A percentile compares a stretch with the other conserved stretches of the same genome.
These are phyloP conservation scores for Populus hybrid DNA, from an alignment of 441 rosid genomes.

Conservation along the genomic window DNA sequence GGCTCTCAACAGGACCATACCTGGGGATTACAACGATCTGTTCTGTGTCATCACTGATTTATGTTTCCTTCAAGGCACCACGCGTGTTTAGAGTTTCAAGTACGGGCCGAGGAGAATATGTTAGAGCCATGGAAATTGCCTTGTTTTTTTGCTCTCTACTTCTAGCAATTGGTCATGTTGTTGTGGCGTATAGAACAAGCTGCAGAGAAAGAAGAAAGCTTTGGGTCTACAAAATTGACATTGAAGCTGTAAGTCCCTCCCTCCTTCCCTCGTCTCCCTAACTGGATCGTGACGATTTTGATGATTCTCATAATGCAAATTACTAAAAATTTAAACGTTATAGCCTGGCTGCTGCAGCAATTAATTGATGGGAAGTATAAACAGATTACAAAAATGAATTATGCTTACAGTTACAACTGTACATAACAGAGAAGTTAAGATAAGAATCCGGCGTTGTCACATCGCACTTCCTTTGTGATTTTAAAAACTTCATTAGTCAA, in stretches of 20 bases:
- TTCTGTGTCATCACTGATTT: constrained; percentile 58
- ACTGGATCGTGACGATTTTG: not conserved
- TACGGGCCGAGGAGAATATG: constrained; percentile 37
- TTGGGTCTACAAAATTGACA: constrained; percentile 88
- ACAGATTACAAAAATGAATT: not conserved
- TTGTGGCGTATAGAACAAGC: constrained; percentile 77
- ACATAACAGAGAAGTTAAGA: not conserved
- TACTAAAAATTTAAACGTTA: not conserved
- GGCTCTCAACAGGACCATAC: constrained; percentile 72
- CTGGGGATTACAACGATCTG: constrained; percentile 65
- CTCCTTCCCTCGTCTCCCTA: not conserved
- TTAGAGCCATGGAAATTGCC: constrained; percentile 58
- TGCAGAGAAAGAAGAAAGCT: constrained; percentile 93
- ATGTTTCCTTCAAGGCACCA: constrained; percentile 76
- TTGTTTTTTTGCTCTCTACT: constrained; percentile 58
- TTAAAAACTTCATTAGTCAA: constrained; percentile 2
- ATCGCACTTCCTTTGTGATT: not conserved
- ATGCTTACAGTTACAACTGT: not conserved
- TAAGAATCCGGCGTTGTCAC: constrained; percentile 5
- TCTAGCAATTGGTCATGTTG: constrained; percentile 64
- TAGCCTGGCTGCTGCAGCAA: not conserved
- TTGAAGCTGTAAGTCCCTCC: constrained; percentile 80
- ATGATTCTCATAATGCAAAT: not conserved
- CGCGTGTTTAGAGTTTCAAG: constrained; percentile 50
- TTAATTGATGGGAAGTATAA: not conserved